Conservation (phyloP, 2,329 filamentous ascomycete genomes). For the Colletotrichum spinosum region DNA sequence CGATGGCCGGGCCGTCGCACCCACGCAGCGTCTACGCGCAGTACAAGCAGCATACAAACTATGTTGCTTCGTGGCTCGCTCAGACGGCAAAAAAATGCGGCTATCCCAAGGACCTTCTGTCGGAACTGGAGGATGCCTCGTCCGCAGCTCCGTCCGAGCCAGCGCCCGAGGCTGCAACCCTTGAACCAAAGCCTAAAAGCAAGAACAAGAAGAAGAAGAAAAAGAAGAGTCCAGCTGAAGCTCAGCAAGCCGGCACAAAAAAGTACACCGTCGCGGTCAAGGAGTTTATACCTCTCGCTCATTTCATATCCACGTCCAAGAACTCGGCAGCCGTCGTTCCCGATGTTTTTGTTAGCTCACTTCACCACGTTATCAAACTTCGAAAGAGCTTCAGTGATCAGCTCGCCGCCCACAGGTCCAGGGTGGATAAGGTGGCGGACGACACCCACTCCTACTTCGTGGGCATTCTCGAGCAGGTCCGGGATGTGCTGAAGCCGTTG, state of each 20-base stretch:
- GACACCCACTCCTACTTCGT: constrained; percentile 48
- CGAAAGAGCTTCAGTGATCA: constrained; percentile 44
- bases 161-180: no score
- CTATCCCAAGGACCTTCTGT: constrained; percentile 42
- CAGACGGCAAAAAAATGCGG: constrained; percentile 51
- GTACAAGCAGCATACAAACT: constrained; percentile 55
- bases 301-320: constrained; percentile 46
- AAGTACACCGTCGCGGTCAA: constrained; percentile 51
- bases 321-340: constrained; percentile 45
- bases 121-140: background rate
- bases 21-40: constrained; percentile 47
- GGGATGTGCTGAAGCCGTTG: constrained; percentile 43
- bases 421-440: constrained; percentile 40
- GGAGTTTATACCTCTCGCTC: constrained; percentile 53
- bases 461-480: constrained; percentile 47
- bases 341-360: constrained; percentile 42
- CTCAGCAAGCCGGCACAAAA: background rate
- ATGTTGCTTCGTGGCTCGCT: constrained; percentile 55
- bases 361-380: constrained; percentile 51
- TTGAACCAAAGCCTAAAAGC: background rate
- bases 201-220: background rate
- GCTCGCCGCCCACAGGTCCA: constrained; percentile 37
- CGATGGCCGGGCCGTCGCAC: no score
- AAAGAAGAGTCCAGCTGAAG: background rate
- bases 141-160: no score